Base-by-base conservation (phyloP, 140 eudicot genomes). In the Erigeron philadelphicus region DNA sequence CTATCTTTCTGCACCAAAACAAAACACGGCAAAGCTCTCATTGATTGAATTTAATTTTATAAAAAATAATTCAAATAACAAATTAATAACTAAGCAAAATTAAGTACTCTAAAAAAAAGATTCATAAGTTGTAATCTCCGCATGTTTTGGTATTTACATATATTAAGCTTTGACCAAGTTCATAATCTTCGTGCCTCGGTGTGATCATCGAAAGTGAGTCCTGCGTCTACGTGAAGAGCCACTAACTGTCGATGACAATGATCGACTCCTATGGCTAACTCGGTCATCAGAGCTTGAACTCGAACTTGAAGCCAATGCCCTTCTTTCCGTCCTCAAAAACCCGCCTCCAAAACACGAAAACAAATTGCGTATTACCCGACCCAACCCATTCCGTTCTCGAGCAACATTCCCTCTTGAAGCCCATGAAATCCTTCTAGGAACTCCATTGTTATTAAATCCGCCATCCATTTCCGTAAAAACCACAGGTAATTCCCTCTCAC, bases 381-480 rank as follows among this genome's bases (percentile, higher is more conserved):
- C 25, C 25, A 80, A 76, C 61, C 87, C 82, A 35, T 70, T 75
- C 25, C 89, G 71, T 61, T 81, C 82, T 70, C 85, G 62, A 5
- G 79, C 13, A 2, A 74, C 79, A 57, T 69, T 71, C 50, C 86
- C 83, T 21, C 87, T 73, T 1, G 84, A 45, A 45, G 81, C 84
- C 90, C 90, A 85, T 6, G 84, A 81, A 63, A 85, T 75, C 83
- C 90, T 67, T 67, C 87, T 71, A 1, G 90, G 87, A 46, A 48
- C 81, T 38, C 87, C 90, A 17, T 78, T 78, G 31, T 77, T 53
- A 44, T 79, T 82, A 42, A 85, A 79, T 68, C 90, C 90, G 1
- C 90, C 90, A 12, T 85, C 90, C 90, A 85, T 82, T 72, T 82
- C 90, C 0, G 90, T 85, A 61, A 79, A 85, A 7, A 85, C 87